Evolutionary conservation across 805 yeast species (phyloP).

Genomic region (Saturnispora silvae): DNA sequence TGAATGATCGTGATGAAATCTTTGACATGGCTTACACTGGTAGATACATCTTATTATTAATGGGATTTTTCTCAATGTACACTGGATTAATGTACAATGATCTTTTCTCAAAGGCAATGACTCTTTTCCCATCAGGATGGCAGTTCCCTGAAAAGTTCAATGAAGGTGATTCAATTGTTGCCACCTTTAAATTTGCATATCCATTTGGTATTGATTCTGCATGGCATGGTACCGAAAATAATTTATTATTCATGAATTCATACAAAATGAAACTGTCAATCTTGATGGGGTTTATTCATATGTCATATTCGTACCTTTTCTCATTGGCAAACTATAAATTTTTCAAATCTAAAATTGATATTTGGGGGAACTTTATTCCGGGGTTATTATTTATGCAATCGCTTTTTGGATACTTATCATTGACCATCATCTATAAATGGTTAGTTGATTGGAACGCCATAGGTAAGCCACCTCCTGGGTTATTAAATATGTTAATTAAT

Average conservation of each 20-base stretch:
- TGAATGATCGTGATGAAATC: conserved; percentile 72
- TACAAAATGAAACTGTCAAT: conserved; percentile 96
- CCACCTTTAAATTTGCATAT: conserved; percentile 58
- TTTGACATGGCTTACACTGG: conserved; percentile 95
- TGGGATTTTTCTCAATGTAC: conserved; percentile 94
- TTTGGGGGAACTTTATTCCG: conserved; percentile 64
- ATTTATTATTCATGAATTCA: conserved; percentile 81
- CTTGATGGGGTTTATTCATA: conserved; percentile 88
- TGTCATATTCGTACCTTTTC: conserved; percentile 76
- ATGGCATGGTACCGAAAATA: conserved; percentile 97
- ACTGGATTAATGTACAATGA: conserved; percentile 94
- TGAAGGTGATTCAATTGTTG: conserved; percentile 60
- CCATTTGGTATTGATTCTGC: conserved; percentile 82
- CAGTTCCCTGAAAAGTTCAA: conserved; percentile 73
- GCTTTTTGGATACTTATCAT: conserved; percentile 59
- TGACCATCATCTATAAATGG: conserved; percentile 69
- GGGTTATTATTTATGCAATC: conserved; percentile 68
- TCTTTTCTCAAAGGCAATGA: conserved; percentile 83
- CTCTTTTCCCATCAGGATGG: conserved; percentile 87
- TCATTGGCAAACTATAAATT: conserved; percentile 53
- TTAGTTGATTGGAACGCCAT: conserved; percentile 56
- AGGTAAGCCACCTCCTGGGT: conserved; percentile 58
- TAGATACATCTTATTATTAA: conserved; percentile 76
- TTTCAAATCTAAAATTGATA: conserved; percentile 52
- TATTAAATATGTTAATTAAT: conserved; percentile 63